Evolutionary conservation across 139 green algal genomes (phyloP).

Genomic region (Trebouxia sp.): DNA sequence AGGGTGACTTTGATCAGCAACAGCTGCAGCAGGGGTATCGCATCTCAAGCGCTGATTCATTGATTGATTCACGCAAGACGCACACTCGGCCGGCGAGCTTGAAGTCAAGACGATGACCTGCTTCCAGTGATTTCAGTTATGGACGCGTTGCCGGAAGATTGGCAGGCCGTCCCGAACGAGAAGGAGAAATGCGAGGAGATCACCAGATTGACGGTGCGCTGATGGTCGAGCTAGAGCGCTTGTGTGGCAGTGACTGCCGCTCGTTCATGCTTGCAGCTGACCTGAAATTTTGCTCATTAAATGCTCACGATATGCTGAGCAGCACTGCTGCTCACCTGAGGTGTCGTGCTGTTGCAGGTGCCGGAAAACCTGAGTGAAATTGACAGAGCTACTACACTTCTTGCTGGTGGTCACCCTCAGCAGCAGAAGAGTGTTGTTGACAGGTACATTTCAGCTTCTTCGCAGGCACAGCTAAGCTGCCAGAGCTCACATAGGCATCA

Average conservation of each 20-base stretch:
- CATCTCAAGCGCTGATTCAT: no score
- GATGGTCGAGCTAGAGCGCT: background rate
- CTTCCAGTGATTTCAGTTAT: background rate
- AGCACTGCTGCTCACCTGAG: background rate
- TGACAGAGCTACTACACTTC: slow-evolving; percentile 24
- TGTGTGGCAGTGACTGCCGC: no score
- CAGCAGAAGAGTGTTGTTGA: slow-evolving; percentile 32
- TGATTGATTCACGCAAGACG: no score
- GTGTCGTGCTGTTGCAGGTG: background rate
- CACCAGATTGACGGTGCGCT: background rate
- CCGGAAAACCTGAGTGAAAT: slow-evolving; percentile 26
- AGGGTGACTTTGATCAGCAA: no score
- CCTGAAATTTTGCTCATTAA: no score
- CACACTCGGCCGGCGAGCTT: no score
- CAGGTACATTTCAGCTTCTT: slow-evolving; percentile 3
- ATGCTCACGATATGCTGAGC: no score
- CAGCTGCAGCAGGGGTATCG: no score
- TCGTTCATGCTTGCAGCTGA: no score
- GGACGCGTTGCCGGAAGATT: slow-evolving; percentile 15
- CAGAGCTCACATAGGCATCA: background rate
- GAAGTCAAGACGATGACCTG: no score
- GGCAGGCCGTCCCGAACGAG: slow-evolving; percentile 14
- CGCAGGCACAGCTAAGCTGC: no score
- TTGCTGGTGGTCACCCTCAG: slow-evolving; percentile 12
- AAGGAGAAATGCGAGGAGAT: slow-evolving; percentile 24